Conservation (phyloP, 768 basidiomycete species). For the Russula compacta region DNA sequence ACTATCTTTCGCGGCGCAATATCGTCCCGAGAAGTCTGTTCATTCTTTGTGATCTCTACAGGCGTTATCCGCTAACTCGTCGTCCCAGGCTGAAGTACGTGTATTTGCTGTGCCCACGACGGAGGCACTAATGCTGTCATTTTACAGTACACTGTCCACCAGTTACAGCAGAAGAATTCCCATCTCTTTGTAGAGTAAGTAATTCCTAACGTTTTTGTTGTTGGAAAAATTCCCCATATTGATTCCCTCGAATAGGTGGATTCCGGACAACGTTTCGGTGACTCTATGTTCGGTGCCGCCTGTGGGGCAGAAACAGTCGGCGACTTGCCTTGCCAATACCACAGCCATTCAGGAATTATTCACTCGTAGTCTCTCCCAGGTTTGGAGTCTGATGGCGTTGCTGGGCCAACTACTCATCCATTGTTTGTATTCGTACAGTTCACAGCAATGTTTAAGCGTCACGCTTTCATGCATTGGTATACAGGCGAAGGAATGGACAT, state of each 20-base stretch:
- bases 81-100: conserved; percentile 25
- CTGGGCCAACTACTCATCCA: background rate
- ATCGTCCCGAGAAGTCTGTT: conserved; percentile 67
- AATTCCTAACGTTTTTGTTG: conserved; percentile 22
- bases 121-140: conserved; percentile 9
- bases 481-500: conserved; percentile 87
- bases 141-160: conserved; percentile 53
- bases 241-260: conserved; percentile 49
- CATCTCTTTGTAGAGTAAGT: conserved; percentile 81
- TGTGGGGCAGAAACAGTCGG: conserved; percentile 68
- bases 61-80: conserved; percentile 24
- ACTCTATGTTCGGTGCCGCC: conserved; percentile 78
- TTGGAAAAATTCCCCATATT: background rate
- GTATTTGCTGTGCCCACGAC: background rate
- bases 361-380: conserved; percentile 57
- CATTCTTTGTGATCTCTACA: conserved; percentile 15
- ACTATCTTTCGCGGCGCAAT: conserved; percentile 82
- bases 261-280: conserved; percentile 83
- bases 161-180: conserved; percentile 70
- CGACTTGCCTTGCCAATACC: conserved; percentile 65
- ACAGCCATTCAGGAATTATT: conserved; percentile 83
- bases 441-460: conserved; percentile 69
- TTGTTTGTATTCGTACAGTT: conserved; percentile 39
- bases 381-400: conserved; percentile 24
- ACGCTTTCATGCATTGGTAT: conserved; percentile 88